phyloP scores from a whole-genome alignment of 2,329 filamentous ascomycete species.

The Aspergillus puulaauensis region DNA sequence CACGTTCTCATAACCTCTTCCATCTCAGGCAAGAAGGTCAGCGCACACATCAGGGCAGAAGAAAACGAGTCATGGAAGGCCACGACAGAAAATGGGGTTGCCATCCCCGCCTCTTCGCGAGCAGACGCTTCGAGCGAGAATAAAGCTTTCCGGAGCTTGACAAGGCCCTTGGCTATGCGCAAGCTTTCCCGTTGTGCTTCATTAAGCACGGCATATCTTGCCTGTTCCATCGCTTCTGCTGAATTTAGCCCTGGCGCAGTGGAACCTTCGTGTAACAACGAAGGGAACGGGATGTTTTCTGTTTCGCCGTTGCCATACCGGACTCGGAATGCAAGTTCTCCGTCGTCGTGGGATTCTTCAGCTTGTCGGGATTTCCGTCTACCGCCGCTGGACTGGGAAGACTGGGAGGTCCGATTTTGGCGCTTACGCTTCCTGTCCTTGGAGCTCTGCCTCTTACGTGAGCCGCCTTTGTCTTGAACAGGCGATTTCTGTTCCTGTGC shows the following conservation, averaged over 20 bases:
- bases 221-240: slow-evolving; percentile 37
- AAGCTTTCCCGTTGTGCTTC: slow-evolving; percentile 55
- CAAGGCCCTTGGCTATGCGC: slow-evolving; percentile 55
- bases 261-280: slow-evolving; percentile 24
- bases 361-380: slow-evolving; percentile 51
- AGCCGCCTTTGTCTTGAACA: slow-evolving; percentile 23
- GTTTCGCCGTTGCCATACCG: slow-evolving; percentile 61
- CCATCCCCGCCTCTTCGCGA: slow-evolving; percentile 30
- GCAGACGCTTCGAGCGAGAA: slow-evolving; percentile 50
- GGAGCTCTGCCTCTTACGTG: slow-evolving; percentile 34
- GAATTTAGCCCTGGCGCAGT: slow-evolving; percentile 32
- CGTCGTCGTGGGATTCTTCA: slow-evolving; percentile 37
- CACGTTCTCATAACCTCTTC: slow-evolving; percentile 56
- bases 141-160: slow-evolving; percentile 55
- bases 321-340: slow-evolving; percentile 54
- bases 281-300: slow-evolving; percentile 56
- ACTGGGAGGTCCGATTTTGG: slow-evolving; percentile 46
- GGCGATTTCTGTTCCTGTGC: slow-evolving; percentile 26
- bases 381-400: slow-evolving; percentile 43
- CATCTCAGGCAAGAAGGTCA: slow-evolving; percentile 55
- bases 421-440: slow-evolving; percentile 59
- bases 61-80: slow-evolving; percentile 42
- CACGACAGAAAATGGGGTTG: slow-evolving; percentile 26
- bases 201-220: slow-evolving; percentile 49
- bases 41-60: slow-evolving; percentile 43